Base-by-base conservation (phyloP, 352 stramenopile species). In the Sclerospora graminicola region DNA sequence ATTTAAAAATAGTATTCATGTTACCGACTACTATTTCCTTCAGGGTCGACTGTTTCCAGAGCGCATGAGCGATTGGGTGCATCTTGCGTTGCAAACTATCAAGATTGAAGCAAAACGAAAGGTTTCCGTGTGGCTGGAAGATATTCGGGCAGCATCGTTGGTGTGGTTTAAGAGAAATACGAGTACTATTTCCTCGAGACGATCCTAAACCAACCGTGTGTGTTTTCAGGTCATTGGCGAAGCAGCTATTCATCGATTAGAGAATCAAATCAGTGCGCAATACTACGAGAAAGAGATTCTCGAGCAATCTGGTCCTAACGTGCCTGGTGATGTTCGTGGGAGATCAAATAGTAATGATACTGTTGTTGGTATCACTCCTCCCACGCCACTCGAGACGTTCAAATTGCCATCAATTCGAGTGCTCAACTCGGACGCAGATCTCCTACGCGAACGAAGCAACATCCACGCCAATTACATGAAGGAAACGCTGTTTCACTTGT, bases 21-120 rank as follows among this genome's bases (percentile, higher is more conserved):
- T 32, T 16, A 10, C 27, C 8, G 27, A 32, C 13, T 14, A 32
- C 21, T 26, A 26, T 26, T 11, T 18, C 13, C 30, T 38, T 29
- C n/a, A 86, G 77, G 73, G 77, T n/a, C 71, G 80, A 55, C 41
- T 83, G 26, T 86, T 89, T 48, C 73, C 72, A 6, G 69, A 83
- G 45, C 69, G 72, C 18, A 84, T 85, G 64, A 84, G 81, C 46
- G 72, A 82, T 39, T 89, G 77, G 77, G 85, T 86, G 61, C 66
- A 82, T 32, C 60, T 68, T 9, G 71, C 77, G 1, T 74, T 86
- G 63, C 58, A 66, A 29, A 81, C 69, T 5, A 82, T 89, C 31
- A 85, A 83, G 39, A 71, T 85, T 45, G 65, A 85, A 41, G 73
- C 77, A 1, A 89, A 80, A 43, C 63, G 67, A 16, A 65, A 45